Base-by-base conservation (phyloP, 257 asterid genomes). In the Nicotiana noctiflora region DNA sequence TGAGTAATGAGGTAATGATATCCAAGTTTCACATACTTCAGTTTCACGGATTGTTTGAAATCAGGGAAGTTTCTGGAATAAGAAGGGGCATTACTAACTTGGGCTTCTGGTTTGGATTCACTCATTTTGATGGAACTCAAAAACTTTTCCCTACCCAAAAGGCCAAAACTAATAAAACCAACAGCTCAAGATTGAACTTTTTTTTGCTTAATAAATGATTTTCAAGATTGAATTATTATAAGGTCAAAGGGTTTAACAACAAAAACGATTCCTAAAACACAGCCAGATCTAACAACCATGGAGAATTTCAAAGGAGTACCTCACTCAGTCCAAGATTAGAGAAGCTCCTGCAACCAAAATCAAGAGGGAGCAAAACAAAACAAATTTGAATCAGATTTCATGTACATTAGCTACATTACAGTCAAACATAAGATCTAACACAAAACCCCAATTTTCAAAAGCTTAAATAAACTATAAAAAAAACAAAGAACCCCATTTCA, bases 11-110 rank as follows among this genome's bases (percentile, higher is more conserved):
- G 85, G 86, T 82, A 75, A 80, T 82, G 88, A 46, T 85, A 85
- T 11, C 88, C 88, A 61, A 85, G 88, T 44, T 85, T 85, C 49
- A 85, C 86, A 81, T 85, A 85, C 82, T 85, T 85, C 70, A 85
- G 67, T 61, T 85, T 85, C 34, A 83, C 83, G 0, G 88, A 85
- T 11, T 80, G 76, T 29, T 82, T 85, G 85, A 82, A 85, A 85
- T 85, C 86, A 4, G 86, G 88, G 19, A 85, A 81, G 59, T 75
- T 64, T 44, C 76, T 46, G 1, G 81, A 53, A 32, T 56, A 61
- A 74, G 88, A 79, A 9, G 88, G 60, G 11, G 88, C 81, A 34
- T 74, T 23, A 51, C 40, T 82, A 34, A 83, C 79, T 77, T 82
- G 82, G 9, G 63, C 77, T 53, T 37, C 81, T 63, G 51, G 64